These are phyloP conservation scores for Cyphellophora europaea DNA, from an alignment of 2,329 filamentous ascomycete genomes.

Conservation along the genomic window DNA sequence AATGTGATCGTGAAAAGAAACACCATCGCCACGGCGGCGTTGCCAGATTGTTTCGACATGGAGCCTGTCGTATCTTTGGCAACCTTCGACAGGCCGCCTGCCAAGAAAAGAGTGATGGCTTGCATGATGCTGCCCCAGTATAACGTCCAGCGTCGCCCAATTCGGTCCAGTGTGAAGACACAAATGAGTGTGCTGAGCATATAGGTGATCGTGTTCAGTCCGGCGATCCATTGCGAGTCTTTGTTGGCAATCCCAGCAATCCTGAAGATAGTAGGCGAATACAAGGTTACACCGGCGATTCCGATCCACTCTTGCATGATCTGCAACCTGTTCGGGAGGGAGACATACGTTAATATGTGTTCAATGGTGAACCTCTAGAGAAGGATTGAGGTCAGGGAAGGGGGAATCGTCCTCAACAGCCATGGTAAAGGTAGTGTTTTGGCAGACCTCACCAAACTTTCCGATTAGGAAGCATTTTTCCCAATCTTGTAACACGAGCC, in stretches of 20 bases:
- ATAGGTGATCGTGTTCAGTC: conserved; percentile 47
- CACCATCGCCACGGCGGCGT: conserved; percentile 60
- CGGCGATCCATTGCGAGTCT: conserved; percentile 46
- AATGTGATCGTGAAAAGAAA: conserved; percentile 60
- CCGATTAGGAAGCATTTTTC: no score
- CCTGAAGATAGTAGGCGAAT: conserved; percentile 49
- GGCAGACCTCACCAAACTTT: no score
- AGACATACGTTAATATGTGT: no score
- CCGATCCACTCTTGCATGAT: conserved; percentile 60
- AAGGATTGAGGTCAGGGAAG: no score
- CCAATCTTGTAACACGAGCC: no score
- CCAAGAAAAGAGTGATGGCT: conserved; percentile 58
- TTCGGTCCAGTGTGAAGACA: conserved; percentile 60
- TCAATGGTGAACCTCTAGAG: no score
- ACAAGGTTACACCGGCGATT: conserved; percentile 60
- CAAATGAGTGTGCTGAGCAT: conserved; percentile 55
- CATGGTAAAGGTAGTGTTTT: no score
- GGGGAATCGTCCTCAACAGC: no score
- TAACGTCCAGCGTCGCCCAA: conserved; percentile 59
- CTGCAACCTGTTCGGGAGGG: no score
- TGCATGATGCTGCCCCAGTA: conserved; percentile 60
- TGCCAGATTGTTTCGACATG: conserved; percentile 43
- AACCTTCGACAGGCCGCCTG: conserved; percentile 51
- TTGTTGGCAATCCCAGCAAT: conserved; percentile 48
- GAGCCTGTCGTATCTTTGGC: conserved; percentile 40